Evolutionary conservation across 2,329 filamentous ascomycete genomes (phyloP).

Genomic region (Ilyonectria destructans): DNA sequence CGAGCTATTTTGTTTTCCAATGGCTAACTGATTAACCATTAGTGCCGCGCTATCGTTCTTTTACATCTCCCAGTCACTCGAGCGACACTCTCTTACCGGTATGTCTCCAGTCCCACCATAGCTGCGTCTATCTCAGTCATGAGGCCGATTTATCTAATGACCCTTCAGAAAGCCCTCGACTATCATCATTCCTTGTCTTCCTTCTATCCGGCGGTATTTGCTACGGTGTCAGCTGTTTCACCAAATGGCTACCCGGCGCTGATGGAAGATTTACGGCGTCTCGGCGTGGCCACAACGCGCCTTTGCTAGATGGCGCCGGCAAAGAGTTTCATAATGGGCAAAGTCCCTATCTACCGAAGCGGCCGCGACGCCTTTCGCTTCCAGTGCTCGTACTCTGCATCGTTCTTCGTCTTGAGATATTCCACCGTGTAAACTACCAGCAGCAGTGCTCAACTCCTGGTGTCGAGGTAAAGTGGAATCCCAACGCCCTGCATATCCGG

Average conservation of each 20-base stretch:
- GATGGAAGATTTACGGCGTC: conserved; percentile 63
- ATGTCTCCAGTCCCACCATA: conserved; percentile 32
- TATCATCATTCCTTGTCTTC: conserved; percentile 65
- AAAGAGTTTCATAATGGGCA: conserved; percentile 54
- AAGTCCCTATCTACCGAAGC: conserved; percentile 58
- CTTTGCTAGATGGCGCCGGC: conserved; percentile 42
- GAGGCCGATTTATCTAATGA: conserved; percentile 30
- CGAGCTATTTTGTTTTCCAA: background rate
- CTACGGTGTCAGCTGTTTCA: conserved; percentile 60
- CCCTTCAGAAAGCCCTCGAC: conserved; percentile 62
- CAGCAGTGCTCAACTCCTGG: conserved; percentile 68
- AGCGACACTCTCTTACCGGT: conserved; percentile 67
- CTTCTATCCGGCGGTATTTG: conserved; percentile 62
- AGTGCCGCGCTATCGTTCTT: conserved; percentile 66
- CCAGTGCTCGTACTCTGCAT: conserved; percentile 62
- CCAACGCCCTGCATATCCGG: background rate
- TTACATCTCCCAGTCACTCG: conserved; percentile 64
- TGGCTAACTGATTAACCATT: conserved; percentile 3
- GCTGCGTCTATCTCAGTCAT: conserved; percentile 9
- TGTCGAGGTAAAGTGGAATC: conserved; percentile 59
- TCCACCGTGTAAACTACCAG: conserved; percentile 62
- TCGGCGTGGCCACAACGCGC: conserved; percentile 36
- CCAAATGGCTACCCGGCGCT: conserved; percentile 64
- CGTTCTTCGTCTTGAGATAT: conserved; percentile 65
- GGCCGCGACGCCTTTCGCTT: conserved; percentile 64